Evolutionary conservation across 2,329 filamentous ascomycete species (phyloP), one percentile per base, ranked within the genome.

Genomic region (Teratosphaeria destructans): DNA sequence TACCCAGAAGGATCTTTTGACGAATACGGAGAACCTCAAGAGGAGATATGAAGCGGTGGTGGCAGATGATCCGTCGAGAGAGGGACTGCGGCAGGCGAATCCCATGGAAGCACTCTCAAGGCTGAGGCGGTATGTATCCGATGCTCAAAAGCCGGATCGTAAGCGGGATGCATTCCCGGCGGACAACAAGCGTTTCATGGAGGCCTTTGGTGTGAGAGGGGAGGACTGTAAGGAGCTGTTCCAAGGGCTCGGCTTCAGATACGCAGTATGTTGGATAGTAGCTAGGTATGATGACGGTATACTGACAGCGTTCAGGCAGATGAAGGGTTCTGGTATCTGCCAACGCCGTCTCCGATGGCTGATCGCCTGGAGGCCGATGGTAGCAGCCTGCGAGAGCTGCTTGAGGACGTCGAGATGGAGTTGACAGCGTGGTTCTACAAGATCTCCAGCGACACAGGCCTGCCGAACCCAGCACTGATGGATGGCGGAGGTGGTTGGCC

Each of bases 101-200:
- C 78, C 81, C 19, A 74, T 82, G 53, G 80, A 82, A 55, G 80
- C 83, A 2, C 71, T 87, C 54, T 74, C 77, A 53, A 82, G 81
- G 62, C 74, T 89, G 49, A 77, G 79, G 59, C 77, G 77, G 54
- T 89, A 88, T 68, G 73, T 88, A 57, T 75, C 68, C 10, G 85
- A 89, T 72, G 77, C 82, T 8, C 71, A 84, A 59, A 76, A 78
- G 53, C 74, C 79, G 23, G 70, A 72, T 6, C 76, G 79, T 54
- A 77, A 77, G 37, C 80, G 78, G 65, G 79, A 79, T 63, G 72
- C 76, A 53, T 85, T 88, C 64, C 80, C 81, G 5, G 74, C 79
- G 7, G 71, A 79, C 16, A 88, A 89, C 67, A 85, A 85, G 68
- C 81, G 82, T 59, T 89, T 87, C 64, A 76, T 83, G 65, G 77